Base-by-base conservation (phyloP, 2,329 filamentous ascomycete species). In the Epichloe scottii region DNA sequence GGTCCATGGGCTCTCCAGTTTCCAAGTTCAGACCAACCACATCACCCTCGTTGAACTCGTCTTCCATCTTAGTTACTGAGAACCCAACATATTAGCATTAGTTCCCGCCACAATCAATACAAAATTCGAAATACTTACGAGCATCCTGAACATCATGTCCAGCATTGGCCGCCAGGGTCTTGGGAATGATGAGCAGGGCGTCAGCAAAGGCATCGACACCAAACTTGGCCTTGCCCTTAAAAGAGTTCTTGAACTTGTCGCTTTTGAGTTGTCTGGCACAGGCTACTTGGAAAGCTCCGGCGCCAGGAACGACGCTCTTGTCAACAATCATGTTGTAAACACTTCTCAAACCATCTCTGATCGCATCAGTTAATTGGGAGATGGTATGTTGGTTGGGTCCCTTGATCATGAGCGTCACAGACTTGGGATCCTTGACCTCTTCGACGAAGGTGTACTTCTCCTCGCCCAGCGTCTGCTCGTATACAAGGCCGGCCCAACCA, bases 241-340 rank as follows among this genome's bases (percentile, higher is more conserved):
- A 87, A 33, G 85, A 85, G 75, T 89, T 94, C 60, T 78, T 77
- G 73, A 97, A 95, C 17, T 78, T 79, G 62, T 95, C 89, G 57
- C 89, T 89, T 66, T 85, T 86, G 55, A 98, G 76, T 68, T 95
- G 89, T 45, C 83, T 78, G 23, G 90, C 89, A 60, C 88, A 95
- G 34, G 93, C 90, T 44, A 98, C 84, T 70, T 98, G 93, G 81
- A 95, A 98, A 47, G 93, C 88, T 61, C 93, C 93, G 52, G 83
- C 93, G 53, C 93, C 93, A 1, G 93, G 93, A 26, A 98, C 89
- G 19, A 98, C 93, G 59, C 87, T 91, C 71, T 85, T 82, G 68
- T 98, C 93, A n/a, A 97, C 91, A 67, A 98, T 97, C 77, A 95
- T 95, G 76, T 98, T 98, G 80, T 96, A 97, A 47, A 97, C 93